These are phyloP conservation scores for Aspergillus wentii DNA, from an alignment of 495 filamentous ascomycete genomes.

Conservation along the genomic window DNA sequence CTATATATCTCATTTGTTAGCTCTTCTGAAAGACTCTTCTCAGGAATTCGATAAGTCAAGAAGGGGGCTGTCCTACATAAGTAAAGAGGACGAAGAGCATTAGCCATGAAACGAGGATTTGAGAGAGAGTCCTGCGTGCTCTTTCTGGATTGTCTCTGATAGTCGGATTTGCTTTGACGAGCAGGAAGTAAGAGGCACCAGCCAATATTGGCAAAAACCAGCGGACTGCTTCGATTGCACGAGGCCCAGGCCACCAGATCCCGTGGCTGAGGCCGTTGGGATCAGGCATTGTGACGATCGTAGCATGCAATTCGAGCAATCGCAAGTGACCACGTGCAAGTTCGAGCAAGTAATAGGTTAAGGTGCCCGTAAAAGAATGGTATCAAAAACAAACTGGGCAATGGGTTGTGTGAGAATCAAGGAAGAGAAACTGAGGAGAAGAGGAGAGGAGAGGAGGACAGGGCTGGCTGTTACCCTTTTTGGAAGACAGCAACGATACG, in stretches of 20 bases:
- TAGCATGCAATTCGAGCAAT: too few species aligned
- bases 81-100: conserved; percentile 2
- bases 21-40: too few species aligned
- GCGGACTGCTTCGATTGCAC: neutral
- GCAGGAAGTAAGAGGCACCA: conserved; percentile 1
- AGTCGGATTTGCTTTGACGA: neutral
- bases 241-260: neutral
- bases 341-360: too few species aligned
- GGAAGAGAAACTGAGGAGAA: neutral
- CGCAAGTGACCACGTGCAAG: too few species aligned
- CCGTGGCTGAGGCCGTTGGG: neutral
- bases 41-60: too few species aligned
- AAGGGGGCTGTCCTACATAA: too few species aligned
- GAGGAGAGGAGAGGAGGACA: neutral
- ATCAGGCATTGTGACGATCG: too few species aligned
- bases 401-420: neutral
- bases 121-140: neutral
- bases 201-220: neutral
- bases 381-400: too few species aligned
- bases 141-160: neutral
- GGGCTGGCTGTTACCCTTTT: too few species aligned
- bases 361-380: neutral
- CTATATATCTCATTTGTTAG: neutral
- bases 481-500: too few species aligned
- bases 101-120: neutral